Base-by-base conservation (phyloP, 306 rosid genomes). In the Erythrophleum fordii region DNA sequence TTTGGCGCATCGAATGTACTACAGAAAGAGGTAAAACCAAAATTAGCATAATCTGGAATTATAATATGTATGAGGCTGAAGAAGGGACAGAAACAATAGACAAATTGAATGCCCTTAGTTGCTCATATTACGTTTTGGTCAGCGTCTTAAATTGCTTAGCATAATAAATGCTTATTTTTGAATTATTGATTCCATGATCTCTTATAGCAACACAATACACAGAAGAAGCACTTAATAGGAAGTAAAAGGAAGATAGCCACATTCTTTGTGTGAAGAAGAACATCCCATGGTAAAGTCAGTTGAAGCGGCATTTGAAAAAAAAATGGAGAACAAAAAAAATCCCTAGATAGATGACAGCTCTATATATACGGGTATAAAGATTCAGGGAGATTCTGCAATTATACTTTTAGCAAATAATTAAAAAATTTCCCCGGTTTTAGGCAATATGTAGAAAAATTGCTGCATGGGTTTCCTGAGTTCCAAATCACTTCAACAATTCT, bases 1-100 rank as follows among this genome's bases (percentile, higher is more conserved):
- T 68, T 83, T 75, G 0, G 97, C 95, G 6, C 97, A 95, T 59
- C 99, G 91, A 75, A 95, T 95, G 88, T 93, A 93, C 99, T 95
- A 56, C 75, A 87, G 4, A 86, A 75, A 72, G 51, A 23, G 22
- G 69, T 39, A 60, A 72, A 80, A 83, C 4, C n/a, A 69, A 44
- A 61, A 2, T 17, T 16, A 8, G 42, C 31, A 29, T 16, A 29
- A 61, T 14, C 68, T 52, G 29, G 18, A 80, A 2, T 26, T 53
- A 68, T 75, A 61, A 35, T 5, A 37, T 14, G 25, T 3, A 67
- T 41, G 29, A 34, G 2, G 5, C 18, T 13, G 0, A 52, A 22
- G 0, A 5, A 58, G 22, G 39, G 39, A 73, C 14, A 55, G 5
- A 68, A 69, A 75, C 44, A 17, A n/a, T 6, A 35, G 73, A 72